These are phyloP conservation scores for Cryptococcus sp. DNA, from an alignment of 1,284 basidiomycete genomes.

Conservation along the genomic window DNA sequence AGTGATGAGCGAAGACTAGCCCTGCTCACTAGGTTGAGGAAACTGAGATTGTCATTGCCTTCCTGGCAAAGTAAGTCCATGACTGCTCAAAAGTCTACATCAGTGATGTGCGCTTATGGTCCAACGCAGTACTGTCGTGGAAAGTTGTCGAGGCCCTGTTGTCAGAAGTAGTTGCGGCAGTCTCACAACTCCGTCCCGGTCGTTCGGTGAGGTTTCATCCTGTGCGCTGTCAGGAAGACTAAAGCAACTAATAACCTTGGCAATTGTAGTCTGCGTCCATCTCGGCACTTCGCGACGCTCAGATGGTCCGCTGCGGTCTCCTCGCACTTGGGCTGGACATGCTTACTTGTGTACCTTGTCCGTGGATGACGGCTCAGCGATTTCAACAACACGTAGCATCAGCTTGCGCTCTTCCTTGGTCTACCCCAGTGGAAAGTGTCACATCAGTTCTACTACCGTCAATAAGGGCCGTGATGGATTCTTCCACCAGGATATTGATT, in stretches of 20 bases:
- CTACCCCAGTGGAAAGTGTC: conserved; percentile 21
- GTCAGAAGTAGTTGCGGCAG: conserved; percentile 29
- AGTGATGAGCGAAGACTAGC: conserved; percentile 39
- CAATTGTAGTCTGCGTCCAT: conserved; percentile 23
- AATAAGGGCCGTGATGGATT: conserved; percentile 37
- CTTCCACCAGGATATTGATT: conserved; percentile 24
- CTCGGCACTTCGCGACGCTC: conserved; percentile 32
- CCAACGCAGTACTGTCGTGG: conserved; percentile 39
- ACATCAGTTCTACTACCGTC: conserved; percentile 36
- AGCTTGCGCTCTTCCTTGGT: conserved; percentile 32
- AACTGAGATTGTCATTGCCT: conserved; percentile 23
- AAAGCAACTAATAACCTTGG: not conserved
- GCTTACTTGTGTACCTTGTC: conserved; percentile 32
- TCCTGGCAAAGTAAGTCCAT: conserved; percentile 37
- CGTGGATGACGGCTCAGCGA: conserved; percentile 33
- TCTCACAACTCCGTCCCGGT: conserved; percentile 26
- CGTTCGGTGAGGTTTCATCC: conserved; percentile 13
- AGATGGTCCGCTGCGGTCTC: conserved; percentile 29
- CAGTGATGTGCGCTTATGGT: not conserved
- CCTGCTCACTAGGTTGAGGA: conserved; percentile 27
- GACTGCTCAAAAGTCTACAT: not conserved
- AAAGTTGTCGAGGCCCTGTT: conserved; percentile 34
- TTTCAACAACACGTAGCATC: conserved; percentile 47
- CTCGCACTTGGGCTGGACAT: conserved; percentile 40
- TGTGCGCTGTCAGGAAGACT: not conserved